Percentiles rank a stretch among this genome's conserved stretches.
phyloP scores from a whole-genome alignment of 129 eudicot species.

The Scalesia atractyloides region DNA sequence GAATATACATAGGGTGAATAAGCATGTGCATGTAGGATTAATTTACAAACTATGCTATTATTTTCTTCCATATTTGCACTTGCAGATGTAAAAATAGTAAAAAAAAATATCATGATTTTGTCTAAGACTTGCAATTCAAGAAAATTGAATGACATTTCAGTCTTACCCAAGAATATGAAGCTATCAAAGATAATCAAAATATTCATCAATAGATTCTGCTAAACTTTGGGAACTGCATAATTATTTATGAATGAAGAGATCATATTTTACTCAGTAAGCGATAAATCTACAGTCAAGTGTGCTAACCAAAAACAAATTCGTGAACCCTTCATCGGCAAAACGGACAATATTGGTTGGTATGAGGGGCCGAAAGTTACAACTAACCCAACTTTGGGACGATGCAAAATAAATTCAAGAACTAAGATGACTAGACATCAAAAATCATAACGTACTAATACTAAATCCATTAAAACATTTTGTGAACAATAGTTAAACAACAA shows the following conservation, averaged over 20 bases:
- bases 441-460: neutral
- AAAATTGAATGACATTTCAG: neutral
- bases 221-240: neutral
- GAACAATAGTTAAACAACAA: neutral
- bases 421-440: conserved; percentile 10
- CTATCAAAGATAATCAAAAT: neutral
- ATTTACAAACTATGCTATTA: neutral
- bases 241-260: neutral
- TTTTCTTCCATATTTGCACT: neutral
- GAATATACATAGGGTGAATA: neutral
- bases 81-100: neutral
- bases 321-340: neutral
- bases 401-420: conserved; percentile 8
- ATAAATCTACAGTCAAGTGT: neutral
- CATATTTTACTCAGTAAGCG: neutral
- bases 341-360: neutral
- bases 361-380: neutral
- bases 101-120: neutral
- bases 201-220: neutral
- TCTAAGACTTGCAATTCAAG: neutral
- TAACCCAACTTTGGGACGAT: neutral
- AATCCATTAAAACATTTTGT: neutral
- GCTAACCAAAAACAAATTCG: neutral
- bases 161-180: neutral
- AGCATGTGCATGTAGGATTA: neutral